Conservation (phyloP, 768 basidiomycete species). For the Coprinellus aureogranulatus region DNA sequence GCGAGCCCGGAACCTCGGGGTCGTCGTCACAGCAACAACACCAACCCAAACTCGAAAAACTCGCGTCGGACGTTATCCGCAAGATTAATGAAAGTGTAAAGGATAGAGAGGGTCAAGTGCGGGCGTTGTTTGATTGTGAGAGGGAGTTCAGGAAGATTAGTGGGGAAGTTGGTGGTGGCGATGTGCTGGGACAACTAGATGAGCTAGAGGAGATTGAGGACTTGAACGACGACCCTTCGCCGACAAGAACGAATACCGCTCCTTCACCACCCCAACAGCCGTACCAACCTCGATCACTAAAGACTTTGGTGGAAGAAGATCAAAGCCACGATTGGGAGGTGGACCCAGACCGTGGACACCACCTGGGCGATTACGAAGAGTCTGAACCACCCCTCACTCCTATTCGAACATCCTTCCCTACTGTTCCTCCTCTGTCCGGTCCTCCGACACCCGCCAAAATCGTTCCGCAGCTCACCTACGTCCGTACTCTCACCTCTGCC, state of each 20-base stretch:
- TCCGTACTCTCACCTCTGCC: conserved; percentile 72
- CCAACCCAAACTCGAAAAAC: conserved; percentile 56
- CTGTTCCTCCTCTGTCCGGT: conserved; percentile 46
- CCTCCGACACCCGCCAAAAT: conserved; percentile 57
- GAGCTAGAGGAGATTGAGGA: conserved; percentile 51
- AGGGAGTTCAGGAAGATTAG: conserved; percentile 77
- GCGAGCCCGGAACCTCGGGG: conserved; percentile 38
- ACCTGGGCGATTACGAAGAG: conserved; percentile 46
- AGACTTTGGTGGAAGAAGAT: conserved; percentile 38
- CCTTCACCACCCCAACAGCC: conserved; percentile 19
- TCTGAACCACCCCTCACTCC: conserved; percentile 40
- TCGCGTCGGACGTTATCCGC: conserved; percentile 76
- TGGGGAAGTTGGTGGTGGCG: conserved; percentile 73
- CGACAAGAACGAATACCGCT: conserved; percentile 25
- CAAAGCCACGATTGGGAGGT: conserved; percentile 57
- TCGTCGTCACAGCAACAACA: conserved; percentile 22
- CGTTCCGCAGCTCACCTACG: conserved; percentile 63
- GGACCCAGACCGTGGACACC: conserved; percentile 45
- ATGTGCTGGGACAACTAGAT: conserved; percentile 68
- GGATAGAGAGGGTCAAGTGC: conserved; percentile 78
- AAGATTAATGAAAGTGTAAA: conserved; percentile 71
- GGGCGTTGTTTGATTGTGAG: conserved; percentile 74
- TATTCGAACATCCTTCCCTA: conserved; percentile 56
- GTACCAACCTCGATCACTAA: conserved; percentile 27
- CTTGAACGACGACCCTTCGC: conserved; percentile 36